Conservation (phyloP, 2,329 filamentous ascomycete genomes). For the Eurotiales sp. region DNA sequence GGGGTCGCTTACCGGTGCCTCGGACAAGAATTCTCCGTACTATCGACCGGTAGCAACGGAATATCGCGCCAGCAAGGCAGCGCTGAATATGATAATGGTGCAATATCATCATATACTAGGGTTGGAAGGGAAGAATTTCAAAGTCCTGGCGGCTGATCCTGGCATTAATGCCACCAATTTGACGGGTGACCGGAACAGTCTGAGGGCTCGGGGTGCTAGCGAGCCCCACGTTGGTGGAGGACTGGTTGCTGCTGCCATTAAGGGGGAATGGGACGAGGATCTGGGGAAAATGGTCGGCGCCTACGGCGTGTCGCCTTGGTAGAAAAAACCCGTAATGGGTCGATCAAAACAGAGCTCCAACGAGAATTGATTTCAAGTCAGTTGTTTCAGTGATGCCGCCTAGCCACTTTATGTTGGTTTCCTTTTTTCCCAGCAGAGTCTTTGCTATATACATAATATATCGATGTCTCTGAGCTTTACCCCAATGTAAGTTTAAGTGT, state of each 20-base stretch:
- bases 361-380: no score
- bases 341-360: no score
- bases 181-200: slow-evolving; percentile 12
- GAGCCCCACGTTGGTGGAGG: slow-evolving; percentile 29
- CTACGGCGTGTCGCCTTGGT: slow-evolving; percentile 17
- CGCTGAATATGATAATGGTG: slow-evolving; percentile 46
- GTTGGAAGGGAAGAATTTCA: slow-evolving; percentile 39
- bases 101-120: slow-evolving; percentile 40
- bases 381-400: no score
- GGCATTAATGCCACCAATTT: slow-evolving; percentile 45
- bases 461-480: background rate
- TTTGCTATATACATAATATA: background rate
- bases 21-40: slow-evolving; percentile 24
- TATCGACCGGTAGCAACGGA: slow-evolving; percentile 29
- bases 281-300: slow-evolving; percentile 35
- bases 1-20: slow-evolving; percentile 29
- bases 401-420: slow-evolving; percentile 2
- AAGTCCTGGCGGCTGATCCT: slow-evolving; percentile 46
- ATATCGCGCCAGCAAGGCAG: slow-evolving; percentile 43
- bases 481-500: no score
- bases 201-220: slow-evolving; percentile 15
- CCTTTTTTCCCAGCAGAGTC: background rate
- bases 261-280: slow-evolving; percentile 41
- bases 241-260: slow-evolving; percentile 39
- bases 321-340: no score